These are phyloP conservation scores for Pseudozyma tsukubaensis DNA, from an alignment of 1,284 basidiomycete genomes.

Conservation along the genomic window DNA sequence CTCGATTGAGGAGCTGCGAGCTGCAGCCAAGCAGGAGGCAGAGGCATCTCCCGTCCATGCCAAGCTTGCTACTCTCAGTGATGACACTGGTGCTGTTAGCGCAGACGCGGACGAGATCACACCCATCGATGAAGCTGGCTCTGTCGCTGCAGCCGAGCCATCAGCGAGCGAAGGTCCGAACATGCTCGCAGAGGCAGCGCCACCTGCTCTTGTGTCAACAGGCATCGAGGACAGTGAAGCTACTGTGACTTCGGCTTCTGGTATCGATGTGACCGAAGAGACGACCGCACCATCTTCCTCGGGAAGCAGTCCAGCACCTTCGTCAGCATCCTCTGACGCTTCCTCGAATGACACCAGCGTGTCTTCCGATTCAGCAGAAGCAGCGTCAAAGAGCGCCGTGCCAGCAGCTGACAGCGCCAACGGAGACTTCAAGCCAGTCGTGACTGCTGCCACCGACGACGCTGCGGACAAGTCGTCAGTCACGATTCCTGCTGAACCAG, in stretches of 20 bases:
- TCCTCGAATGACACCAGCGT: slow-evolving; percentile 8
- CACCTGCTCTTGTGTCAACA: slow-evolving; percentile 46
- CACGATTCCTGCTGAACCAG: slow-evolving; percentile 22
- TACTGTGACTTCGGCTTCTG: slow-evolving; percentile 40
- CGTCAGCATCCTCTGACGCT: slow-evolving; percentile 2
- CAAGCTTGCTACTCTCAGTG: not conserved
- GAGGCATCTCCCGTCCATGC: slow-evolving; percentile 9
- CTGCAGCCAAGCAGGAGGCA: slow-evolving; percentile 8
- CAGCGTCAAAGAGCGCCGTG: not conserved
- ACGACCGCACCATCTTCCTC: not conserved
- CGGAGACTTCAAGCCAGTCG: slow-evolving; percentile 21
- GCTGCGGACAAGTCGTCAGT: not conserved
- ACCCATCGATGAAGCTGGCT: slow-evolving; percentile 22
- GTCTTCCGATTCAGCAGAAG: not conserved
- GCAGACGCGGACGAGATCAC: slow-evolving; percentile 33
- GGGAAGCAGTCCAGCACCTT: slow-evolving; percentile 3
- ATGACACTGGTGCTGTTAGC: not conserved
- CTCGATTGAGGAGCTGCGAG: slow-evolving; percentile 30
- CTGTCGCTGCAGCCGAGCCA: slow-evolving; percentile 6
- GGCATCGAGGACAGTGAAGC: slow-evolving; percentile 38
- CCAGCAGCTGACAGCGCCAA: slow-evolving; percentile 21
- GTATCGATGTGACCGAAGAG: slow-evolving; percentile 25
- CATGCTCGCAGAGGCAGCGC: slow-evolving; percentile 42
- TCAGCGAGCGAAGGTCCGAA: slow-evolving; percentile 19
- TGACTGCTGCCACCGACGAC: not conserved